These are phyloP conservation scores for Coniochaeta prunicola DNA, from an alignment of 2,329 filamentous ascomycete species.

Conservation along the genomic window DNA sequence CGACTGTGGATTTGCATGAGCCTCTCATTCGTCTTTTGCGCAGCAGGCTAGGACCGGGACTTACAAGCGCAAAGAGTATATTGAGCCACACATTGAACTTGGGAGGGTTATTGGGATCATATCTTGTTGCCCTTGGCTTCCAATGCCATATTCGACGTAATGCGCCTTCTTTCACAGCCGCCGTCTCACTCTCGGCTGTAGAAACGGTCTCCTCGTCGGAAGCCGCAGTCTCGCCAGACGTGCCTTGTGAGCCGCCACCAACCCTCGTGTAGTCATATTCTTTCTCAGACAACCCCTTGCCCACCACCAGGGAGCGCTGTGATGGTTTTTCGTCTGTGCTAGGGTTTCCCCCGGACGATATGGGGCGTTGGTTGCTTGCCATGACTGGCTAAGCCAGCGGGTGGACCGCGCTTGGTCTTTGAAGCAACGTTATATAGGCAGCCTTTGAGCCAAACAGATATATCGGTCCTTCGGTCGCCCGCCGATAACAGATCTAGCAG, in stretches of 20 bases:
- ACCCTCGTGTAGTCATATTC: background rate
- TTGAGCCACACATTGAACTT: slow-evolving; percentile 63
- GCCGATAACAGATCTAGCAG: background rate
- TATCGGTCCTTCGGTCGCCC: background rate
- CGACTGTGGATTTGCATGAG: slow-evolving; percentile 25
- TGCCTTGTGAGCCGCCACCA: background rate
- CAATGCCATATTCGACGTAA: slow-evolving; percentile 26
- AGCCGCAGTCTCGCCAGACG: background rate
- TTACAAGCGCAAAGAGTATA: slow-evolving; percentile 59
- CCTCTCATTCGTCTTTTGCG: background rate
- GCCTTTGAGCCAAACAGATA: background rate
- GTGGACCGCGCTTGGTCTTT: background rate
- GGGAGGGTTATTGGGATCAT: slow-evolving; percentile 58
- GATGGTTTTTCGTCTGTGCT: background rate
- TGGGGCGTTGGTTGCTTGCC: background rate
- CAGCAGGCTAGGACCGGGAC: slow-evolving; percentile 4
- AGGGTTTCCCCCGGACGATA: background rate
- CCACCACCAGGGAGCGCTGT: background rate
- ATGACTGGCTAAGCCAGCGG: background rate
- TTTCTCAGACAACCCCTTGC: background rate
- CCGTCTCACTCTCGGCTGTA: background rate
- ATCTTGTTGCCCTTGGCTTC: slow-evolving; percentile 61
- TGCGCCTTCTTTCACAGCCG: background rate
- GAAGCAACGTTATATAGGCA: background rate
- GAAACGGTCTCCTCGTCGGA: background rate